phyloP scores from a whole-genome alignment of 805 yeast genomes.

The Barnettozyma vustinii region DNA sequence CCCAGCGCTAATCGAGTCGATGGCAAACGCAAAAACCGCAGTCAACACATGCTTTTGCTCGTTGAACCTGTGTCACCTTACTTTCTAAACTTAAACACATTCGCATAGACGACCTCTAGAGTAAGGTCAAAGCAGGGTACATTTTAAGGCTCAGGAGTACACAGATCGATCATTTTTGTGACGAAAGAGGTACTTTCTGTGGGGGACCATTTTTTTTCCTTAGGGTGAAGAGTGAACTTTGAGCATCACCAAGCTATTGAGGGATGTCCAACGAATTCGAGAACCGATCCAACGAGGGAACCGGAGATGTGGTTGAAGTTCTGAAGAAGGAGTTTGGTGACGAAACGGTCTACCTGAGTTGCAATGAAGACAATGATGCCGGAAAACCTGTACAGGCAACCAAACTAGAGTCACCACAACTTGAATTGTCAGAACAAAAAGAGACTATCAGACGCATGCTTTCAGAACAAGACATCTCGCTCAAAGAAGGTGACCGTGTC shows the following conservation, averaged over 20 bases:
- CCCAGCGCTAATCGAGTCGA: background rate
- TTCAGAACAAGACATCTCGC: background rate
- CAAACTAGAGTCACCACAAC: background rate
- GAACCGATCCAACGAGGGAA: background rate
- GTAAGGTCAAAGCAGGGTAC: no score
- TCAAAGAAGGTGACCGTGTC: constrained; percentile 14
- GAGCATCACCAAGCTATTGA: background rate
- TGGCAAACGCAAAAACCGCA: background rate
- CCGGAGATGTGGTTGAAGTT: background rate
- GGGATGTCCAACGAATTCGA: background rate
- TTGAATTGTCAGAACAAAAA: constrained; percentile 16
- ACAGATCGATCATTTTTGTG: background rate
- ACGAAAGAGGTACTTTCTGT: background rate
- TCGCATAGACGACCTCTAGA: background rate
- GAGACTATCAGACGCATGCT: constrained; percentile 7
- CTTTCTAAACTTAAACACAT: background rate
- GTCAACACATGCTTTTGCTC: background rate
- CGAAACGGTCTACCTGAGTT: constrained; percentile 5
- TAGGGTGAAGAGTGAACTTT: no score
- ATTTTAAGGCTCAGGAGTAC: background rate
- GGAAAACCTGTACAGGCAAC: background rate
- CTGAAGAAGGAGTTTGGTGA: background rate
- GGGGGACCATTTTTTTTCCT: no score
- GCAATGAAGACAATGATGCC: background rate
- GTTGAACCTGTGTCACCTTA: background rate